Evolutionary conservation across 2,329 filamentous ascomycete genomes (phyloP), one percentile per base, ranked within the genome.

Genomic region (Zymoseptoria passerinii): DNA sequence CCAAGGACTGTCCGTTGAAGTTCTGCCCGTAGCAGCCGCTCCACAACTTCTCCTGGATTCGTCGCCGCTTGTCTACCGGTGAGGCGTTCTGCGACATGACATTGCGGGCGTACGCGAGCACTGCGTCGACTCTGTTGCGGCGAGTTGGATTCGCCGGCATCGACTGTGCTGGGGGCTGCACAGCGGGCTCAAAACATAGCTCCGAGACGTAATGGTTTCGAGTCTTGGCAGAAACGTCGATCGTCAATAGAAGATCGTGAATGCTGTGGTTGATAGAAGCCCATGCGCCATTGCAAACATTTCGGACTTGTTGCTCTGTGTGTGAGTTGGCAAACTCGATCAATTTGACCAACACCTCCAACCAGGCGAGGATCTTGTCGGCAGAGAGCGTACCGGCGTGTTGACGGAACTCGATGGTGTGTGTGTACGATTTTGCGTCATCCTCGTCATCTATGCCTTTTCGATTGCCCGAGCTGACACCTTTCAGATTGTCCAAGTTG

Each of bases 311-410:
- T 5, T 50, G 53, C 20, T 55, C 9, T 18, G 20, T 28, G n/a
- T 55, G 57, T n/a, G 57, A 20, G 48, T 63, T 55, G 10, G 59
- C 57, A 57, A 54, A 58, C 1, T 35, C 20, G 10, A 61, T 40
- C 3, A 65, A 13, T 13, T 48, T 23, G 4, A 58, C 8, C 8
- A 65, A 52, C 10, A 71, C 56, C 27, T 63, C 61, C 19, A 70
- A 57, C 69, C 70, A 72, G 20, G 70, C 61, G 4, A 66, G 54
- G 13, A 70, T 59, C 19, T 67, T 64, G 1, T 55, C 52, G 5
- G 56, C 53, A 23, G 67, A 59, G 7, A 52, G 13, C n/a, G 50
- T 27, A 13, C 50, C 50, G 28, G 50, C 50, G 16, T 52, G 50
- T n/a, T 52, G 50, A 8, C 50, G 19, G 23, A 52, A 52, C 27